Evolutionary conservation across 345 rosid genomes (phyloP).

Genomic region (Hypericum perforatum): DNA sequence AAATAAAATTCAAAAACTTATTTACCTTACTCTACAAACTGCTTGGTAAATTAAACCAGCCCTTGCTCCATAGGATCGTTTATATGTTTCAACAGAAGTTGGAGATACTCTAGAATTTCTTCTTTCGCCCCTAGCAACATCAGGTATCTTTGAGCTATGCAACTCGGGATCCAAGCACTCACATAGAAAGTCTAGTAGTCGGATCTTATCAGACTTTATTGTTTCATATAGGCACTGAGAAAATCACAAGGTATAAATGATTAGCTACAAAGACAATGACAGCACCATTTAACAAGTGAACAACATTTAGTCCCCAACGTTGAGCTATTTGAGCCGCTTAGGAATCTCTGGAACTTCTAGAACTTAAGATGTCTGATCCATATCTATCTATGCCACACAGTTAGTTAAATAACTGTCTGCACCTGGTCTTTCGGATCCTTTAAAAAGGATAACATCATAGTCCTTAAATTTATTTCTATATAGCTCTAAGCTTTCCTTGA

Average conservation of each 20-base stretch:
- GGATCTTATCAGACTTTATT: slow-evolving; percentile 48
- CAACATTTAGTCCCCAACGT: no score
- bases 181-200: slow-evolving; percentile 65
- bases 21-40: slow-evolving; percentile 61
- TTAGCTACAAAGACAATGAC: not conserved
- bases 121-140: slow-evolving; percentile 6
- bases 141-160: slow-evolving; percentile 24
- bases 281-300: not conserved
- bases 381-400: no score
- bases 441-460: no score
- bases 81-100: slow-evolving; percentile 10
- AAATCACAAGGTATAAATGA: no score
- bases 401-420: no score
- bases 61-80: slow-evolving; percentile 16
- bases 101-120: slow-evolving; percentile 18
- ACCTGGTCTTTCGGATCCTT: no score
- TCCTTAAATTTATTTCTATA: no score
- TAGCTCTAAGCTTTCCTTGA: not conserved
- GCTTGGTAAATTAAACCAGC: slow-evolving; percentile 35
- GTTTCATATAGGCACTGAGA: slow-evolving; percentile 67
- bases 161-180: slow-evolving; percentile 78
- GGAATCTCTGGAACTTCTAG: no score
- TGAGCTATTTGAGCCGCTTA: no score
- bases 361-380: no score
- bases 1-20: slow-evolving; percentile 6